Evolutionary conservation across 1,139 yeast species (phyloP).

Genomic region (Eremothecium sinecaudum): DNA sequence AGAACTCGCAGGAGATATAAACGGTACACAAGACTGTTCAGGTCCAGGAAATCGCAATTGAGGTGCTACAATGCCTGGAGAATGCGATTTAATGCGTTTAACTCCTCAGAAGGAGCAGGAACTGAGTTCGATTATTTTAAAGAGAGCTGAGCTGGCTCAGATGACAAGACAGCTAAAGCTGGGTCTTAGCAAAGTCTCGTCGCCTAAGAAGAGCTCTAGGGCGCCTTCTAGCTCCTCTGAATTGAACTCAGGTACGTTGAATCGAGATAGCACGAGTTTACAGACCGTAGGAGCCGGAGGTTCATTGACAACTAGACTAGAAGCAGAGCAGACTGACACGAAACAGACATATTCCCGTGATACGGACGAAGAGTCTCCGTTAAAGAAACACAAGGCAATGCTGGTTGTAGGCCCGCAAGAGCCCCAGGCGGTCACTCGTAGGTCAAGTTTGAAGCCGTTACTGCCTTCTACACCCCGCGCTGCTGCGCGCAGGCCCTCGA

Average conservation of each 20-base stretch:
- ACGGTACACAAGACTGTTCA: no score
- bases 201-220: slow-evolving; percentile 12
- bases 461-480: slow-evolving; percentile 10
- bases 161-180: slow-evolving; percentile 30
- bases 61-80: no score
- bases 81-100: no score
- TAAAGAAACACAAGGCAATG: slow-evolving; percentile 1
- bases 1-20: no score
- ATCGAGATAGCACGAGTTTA: neutral
- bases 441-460: neutral
- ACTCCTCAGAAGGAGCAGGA: slow-evolving; percentile 28
- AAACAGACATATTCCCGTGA: neutral
- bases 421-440: neutral
- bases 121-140: slow-evolving; percentile 25
- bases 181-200: slow-evolving; percentile 25
- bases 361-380: slow-evolving; percentile 8
- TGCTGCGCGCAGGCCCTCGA: neutral
- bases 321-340: neutral
- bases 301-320: neutral
- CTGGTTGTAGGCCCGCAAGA: neutral
- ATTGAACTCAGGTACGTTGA: neutral
- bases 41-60: no score
- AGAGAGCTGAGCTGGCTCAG: slow-evolving; percentile 31
- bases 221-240: neutral
- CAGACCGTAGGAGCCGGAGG: neutral